Conservation (phyloP, 192 early-diverging fungal genomes). For the Piromyces finnis region DNA sequence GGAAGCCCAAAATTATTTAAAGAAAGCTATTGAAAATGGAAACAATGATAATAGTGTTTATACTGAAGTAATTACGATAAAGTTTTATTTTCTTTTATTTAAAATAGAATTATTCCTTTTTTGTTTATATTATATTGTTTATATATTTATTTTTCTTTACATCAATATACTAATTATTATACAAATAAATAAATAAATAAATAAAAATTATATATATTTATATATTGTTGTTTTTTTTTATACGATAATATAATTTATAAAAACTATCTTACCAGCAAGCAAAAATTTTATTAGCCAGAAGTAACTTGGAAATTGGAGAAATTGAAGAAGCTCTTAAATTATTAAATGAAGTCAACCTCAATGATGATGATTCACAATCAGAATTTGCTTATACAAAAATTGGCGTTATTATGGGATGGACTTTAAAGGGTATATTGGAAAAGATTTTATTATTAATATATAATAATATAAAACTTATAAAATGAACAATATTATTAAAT, state of each 20-base stretch:
- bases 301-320: conserved; percentile 3
- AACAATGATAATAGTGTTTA: not conserved
- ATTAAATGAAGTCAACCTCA: not conserved
- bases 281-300: conserved; percentile 5
- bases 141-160: too few species aligned
- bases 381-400: conserved; percentile 2
- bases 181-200: too few species aligned
- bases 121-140: too few species aligned
- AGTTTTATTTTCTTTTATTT: too few species aligned
- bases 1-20: not conserved
- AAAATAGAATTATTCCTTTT: too few species aligned
- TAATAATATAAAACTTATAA: too few species aligned
- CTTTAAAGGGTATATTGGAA: conserved; percentile 5
- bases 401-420: not conserved
- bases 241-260: too few species aligned
- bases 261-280: conserved; percentile 1
- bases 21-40: not conserved
- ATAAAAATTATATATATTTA: too few species aligned
- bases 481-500: too few species aligned
- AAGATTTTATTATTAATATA: not conserved
- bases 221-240: too few species aligned
- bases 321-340: not conserved
- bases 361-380: conserved; percentile 1
- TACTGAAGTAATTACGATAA: not conserved
- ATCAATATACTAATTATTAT: too few species aligned